phyloP scores from a whole-genome alignment of 2,329 filamentous ascomycete species.

The Curvularia hawaiiensis region DNA sequence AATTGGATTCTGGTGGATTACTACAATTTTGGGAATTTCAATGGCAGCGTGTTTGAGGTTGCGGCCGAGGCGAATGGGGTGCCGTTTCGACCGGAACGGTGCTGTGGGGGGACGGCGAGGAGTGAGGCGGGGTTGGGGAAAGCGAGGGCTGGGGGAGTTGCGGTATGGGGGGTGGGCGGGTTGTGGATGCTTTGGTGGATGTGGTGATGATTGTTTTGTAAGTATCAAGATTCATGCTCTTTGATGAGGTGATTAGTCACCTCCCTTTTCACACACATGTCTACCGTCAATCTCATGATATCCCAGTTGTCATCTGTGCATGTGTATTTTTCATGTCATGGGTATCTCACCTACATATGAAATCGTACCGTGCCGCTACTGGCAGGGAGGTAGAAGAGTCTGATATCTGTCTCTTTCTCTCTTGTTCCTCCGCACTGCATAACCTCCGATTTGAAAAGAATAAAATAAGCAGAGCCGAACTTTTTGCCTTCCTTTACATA shows the following conservation, averaged over 20 bases:
- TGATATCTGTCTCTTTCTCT: too few relatives aligned
- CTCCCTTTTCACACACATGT: neutral
- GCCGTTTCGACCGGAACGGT: constrained; percentile 25
- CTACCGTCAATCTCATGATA: neutral
- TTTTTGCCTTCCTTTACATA: neutral
- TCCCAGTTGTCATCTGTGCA: neutral
- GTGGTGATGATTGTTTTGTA: neutral
- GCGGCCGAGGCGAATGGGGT: constrained; percentile 56
- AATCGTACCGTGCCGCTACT: constrained; percentile 11
- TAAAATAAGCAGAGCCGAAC: neutral
- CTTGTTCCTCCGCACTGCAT: neutral
- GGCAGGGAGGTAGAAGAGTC: neutral
- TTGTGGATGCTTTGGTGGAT: neutral
- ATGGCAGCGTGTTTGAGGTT: too few relatives aligned
- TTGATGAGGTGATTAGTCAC: too few relatives aligned
- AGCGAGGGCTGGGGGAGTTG: too few relatives aligned
- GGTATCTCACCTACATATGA: constrained; percentile 24
- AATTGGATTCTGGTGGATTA: too few relatives aligned
- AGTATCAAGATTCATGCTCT: neutral
- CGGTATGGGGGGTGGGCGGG: neutral
- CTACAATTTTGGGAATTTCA: too few relatives aligned
- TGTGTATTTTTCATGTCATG: constrained; percentile 7
- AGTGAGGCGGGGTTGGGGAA: neutral
- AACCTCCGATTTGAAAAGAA: neutral
- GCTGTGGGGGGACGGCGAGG: constrained; percentile 26